These are phyloP conservation scores for Cicer yamashitae DNA, from an alignment of 306 rosid genomes.

Conservation along the genomic window DNA sequence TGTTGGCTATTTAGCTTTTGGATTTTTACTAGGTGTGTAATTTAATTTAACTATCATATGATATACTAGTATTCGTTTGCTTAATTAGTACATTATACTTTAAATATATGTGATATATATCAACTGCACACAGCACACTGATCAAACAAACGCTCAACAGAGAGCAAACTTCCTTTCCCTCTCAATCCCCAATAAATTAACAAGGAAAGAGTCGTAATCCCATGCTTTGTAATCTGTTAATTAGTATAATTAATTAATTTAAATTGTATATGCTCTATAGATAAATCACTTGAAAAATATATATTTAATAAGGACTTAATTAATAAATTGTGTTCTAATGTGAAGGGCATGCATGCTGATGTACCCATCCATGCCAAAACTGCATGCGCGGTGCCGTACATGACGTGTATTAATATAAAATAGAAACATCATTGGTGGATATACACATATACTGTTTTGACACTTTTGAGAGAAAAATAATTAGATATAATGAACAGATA, in stretches of 20 bases:
- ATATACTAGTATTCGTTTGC: neutral
- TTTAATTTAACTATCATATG: constrained; percentile 3
- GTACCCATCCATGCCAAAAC: constrained; percentile 38
- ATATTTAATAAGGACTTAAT: neutral
- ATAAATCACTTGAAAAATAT: neutral
- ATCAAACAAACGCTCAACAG: constrained; percentile 21
- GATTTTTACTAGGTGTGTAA: neutral
- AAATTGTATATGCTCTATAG: neutral
- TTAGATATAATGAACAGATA: no score
- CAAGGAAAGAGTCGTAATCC: constrained; percentile 8
- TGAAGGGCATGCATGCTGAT: constrained; percentile 39
- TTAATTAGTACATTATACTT: neutral
- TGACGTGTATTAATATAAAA: constrained; percentile 16
- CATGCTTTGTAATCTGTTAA: neutral
- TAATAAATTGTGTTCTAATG: neutral
- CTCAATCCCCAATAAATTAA: constrained; percentile 30
- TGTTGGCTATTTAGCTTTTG: constrained; percentile 11
- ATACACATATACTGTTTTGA: no score
- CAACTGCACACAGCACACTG: neutral
- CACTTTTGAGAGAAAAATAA: no score
- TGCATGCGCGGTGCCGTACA: constrained; percentile 31
- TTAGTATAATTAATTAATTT: neutral
- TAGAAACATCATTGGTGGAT: neutral
- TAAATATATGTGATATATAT: neutral
- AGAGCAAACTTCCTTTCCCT: constrained; percentile 27